These are phyloP conservation scores for Ophiostoma ulmi DNA, from an alignment of 2,329 filamentous ascomycete species.

Conservation along the genomic window DNA sequence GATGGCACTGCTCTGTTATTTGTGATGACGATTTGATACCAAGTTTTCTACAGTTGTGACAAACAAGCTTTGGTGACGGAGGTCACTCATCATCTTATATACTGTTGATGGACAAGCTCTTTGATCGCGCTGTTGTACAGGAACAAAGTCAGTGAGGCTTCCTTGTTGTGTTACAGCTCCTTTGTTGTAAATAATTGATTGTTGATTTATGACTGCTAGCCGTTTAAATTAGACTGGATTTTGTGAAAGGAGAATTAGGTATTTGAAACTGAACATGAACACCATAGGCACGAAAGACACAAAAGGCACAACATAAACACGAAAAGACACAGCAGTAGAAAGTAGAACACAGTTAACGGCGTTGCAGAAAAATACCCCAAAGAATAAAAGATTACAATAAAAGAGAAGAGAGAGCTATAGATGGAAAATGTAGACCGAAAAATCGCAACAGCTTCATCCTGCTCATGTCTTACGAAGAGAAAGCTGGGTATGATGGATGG, in stretches of 20 bases:
- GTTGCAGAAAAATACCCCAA: not conserved
- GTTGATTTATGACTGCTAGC: not conserved
- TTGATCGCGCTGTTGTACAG: not conserved
- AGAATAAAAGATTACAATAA: not conserved
- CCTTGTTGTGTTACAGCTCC: not conserved
- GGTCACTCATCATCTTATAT: not conserved
- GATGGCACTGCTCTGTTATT: no score
- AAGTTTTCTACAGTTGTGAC: no score
- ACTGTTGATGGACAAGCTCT: not conserved
- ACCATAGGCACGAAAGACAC: not conserved
- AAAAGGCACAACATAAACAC: not conserved
- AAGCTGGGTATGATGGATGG: not conserved
- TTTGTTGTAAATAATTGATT: not conserved
- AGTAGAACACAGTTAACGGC: not conserved
- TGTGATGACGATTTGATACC: not conserved
- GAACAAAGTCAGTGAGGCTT: not conserved
- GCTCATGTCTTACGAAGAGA: not conserved
- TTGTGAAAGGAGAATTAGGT: not conserved
- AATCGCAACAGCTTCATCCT: not conserved
- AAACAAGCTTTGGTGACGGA: not conserved
- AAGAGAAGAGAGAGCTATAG: conserved; percentile 4
- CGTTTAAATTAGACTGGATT: not conserved
- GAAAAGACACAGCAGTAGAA: not conserved
- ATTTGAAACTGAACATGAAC: not conserved
- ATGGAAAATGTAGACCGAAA: not conserved